Percentiles rank a stretch among this genome's conserved stretches.
phyloP scores from a whole-genome alignment of 257 asterid species.

The Solanum boliviense region DNA sequence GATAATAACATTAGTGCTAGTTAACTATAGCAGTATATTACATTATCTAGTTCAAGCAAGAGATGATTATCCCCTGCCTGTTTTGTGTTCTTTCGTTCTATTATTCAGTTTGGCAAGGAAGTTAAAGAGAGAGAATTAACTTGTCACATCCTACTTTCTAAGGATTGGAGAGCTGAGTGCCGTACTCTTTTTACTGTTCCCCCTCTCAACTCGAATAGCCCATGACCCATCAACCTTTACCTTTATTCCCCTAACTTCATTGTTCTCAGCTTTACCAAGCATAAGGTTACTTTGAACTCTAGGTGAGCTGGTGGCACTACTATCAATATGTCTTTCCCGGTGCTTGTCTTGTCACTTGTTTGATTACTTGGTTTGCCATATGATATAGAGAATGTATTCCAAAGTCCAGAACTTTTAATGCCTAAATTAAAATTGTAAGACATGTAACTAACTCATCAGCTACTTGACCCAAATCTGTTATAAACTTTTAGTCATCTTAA shows the following conservation, averaged over 20 bases:
- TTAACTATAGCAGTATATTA: neutral
- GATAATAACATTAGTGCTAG: neutral
- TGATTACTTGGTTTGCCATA: neutral
- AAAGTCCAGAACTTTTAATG: neutral
- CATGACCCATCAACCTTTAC: neutral
- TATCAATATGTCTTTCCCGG: neutral
- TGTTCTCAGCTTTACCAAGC: neutral
- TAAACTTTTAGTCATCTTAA: neutral
- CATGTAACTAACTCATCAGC: neutral
- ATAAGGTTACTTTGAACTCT: neutral
- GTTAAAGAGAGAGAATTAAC: neutral
- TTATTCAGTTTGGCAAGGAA: neutral
- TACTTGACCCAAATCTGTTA: neutral
- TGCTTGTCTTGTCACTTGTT: neutral
- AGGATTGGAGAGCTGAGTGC: neutral
- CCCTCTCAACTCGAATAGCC: neutral
- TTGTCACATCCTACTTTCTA: neutral
- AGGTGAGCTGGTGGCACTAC: neutral
- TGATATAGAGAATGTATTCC: neutral
- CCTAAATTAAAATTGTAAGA: neutral
- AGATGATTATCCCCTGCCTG: neutral
- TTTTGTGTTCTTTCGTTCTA: neutral
- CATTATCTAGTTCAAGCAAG: neutral
- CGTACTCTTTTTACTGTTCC: neutral
- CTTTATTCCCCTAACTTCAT: neutral